Percentiles rank a stretch among this genome's conserved stretches.
These are phyloP conservation scores for Plasmopara halstedii DNA, from an alignment of 352 stramenopile genomes.

Conservation along the genomic window DNA sequence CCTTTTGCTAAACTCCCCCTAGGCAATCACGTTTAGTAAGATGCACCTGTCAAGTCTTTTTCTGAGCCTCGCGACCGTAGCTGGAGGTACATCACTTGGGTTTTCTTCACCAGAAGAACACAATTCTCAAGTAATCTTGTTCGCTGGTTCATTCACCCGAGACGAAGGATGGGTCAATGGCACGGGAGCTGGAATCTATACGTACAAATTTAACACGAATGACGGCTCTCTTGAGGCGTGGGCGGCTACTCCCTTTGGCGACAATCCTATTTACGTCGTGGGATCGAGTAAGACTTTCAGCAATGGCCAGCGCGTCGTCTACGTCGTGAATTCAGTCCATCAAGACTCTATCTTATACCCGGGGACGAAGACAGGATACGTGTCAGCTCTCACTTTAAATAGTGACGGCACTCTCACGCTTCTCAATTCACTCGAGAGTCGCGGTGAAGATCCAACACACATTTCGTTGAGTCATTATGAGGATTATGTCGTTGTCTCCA, in stretches of 20 bases:
- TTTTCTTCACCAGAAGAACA: constrained; percentile 10
- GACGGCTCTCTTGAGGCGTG: constrained; percentile 31
- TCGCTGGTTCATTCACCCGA: constrained; percentile 51
- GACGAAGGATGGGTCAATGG: constrained; percentile 66
- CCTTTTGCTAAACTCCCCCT: no score
- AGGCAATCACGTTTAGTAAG: no score
- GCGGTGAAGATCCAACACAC: constrained; percentile 33
- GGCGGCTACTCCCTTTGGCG: constrained; percentile 36
- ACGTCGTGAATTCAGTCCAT: constrained; percentile 49
- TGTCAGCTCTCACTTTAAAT: constrained; percentile 33
- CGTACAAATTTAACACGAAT: constrained; percentile 39
- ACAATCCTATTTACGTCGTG: constrained; percentile 67
- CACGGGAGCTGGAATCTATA: constrained; percentile 54
- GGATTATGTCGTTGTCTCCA: constrained; percentile 44
- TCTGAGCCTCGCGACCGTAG: constrained; percentile 12
- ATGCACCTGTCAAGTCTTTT: constrained; percentile 21
- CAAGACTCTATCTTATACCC: constrained; percentile 22
- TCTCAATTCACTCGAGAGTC: constrained; percentile 40
- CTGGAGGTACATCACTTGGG: constrained; percentile 10
- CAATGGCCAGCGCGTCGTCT: constrained; percentile 25
- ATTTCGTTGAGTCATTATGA: constrained; percentile 38
- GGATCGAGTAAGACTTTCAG: constrained; percentile 23
- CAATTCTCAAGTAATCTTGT: constrained; percentile 30
- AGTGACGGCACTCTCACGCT: constrained; percentile 28
- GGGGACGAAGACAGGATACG: constrained; percentile 30